These are phyloP conservation scores for Elaeagnus macrophylla DNA, from an alignment of 306 rosid genomes.

Conservation along the genomic window DNA sequence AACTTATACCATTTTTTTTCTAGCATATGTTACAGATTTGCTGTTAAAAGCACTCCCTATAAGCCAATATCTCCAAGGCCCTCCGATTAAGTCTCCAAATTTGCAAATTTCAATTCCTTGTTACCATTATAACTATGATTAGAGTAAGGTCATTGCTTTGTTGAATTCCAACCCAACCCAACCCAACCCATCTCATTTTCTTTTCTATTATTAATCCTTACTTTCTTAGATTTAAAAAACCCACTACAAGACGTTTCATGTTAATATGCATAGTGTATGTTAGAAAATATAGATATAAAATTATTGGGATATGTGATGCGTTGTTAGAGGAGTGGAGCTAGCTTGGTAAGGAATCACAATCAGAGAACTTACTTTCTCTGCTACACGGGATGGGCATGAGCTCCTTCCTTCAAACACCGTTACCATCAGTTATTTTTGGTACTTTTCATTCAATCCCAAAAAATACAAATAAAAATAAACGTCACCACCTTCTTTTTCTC, in stretches of 20 bases:
- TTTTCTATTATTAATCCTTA: neutral
- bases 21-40: neutral
- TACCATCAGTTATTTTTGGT: neutral
- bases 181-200: neutral
- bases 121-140: neutral
- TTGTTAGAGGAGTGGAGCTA: neutral
- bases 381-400: neutral
- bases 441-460: neutral
- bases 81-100: too few relatives aligned
- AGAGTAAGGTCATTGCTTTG: neutral
- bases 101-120: neutral
- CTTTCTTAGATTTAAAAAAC: neutral
- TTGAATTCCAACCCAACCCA: neutral
- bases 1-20: neutral
- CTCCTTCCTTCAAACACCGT: neutral
- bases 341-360: neutral
- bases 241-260: neutral
- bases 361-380: neutral
- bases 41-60: neutral
- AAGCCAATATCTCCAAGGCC: neutral
- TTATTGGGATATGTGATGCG: neutral
- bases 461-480: neutral
- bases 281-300: neutral
- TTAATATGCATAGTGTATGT: neutral
- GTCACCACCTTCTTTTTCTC: neutral